Evolutionary conservation across 306 rosid genomes (phyloP), one percentile per base, ranked within the genome.

Genomic region (Malus asiatica): DNA sequence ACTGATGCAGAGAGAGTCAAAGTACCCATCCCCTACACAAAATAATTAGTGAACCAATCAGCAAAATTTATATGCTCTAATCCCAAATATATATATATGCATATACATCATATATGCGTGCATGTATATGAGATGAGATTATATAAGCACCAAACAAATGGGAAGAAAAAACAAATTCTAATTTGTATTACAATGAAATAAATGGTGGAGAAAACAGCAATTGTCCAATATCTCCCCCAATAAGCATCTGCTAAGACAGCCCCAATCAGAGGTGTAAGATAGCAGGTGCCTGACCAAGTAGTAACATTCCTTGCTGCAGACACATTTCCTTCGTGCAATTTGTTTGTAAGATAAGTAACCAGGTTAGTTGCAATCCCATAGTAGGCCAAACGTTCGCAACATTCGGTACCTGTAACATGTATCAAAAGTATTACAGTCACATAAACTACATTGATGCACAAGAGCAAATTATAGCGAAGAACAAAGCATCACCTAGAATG

Each of bases 191-290:
- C 99, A 38, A 96, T 62, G 78, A 96, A 90, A 79, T 96, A 92
- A 75, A 96, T 88, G 0, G 77, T 83, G 79, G 97, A 96, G 83
- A 92, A 96, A 70, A 33, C 51, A 33, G 98, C 96, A 82, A 96
- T 96, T 13, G 99, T 96, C 99, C 99, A 96, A 83, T 89, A 96
- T 89, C 99, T 86, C 80, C 99, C 99, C 98, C 91, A 96, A 83
- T 88, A 92, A 78, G 98, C 89, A 92, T 96, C 99, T 63, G 99
- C 99, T 57, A 92, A 46, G 69, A 96, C 78, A 66, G 99, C 99
- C 78, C 99, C 99, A 79, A 96, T 87, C 33, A 96, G 97, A 83
- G 99, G 99, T 69, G 97, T 72, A 78, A 96, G 97, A 88, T 92
- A 96, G 82, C 99, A 96, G 81, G 99, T 96, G 66, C 98, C 99